Evolutionary conservation across 1,284 basidiomycete genomes (phyloP), one percentile per base, ranked within the genome.

Genomic region (Fomitiporia mediterranea): DNA sequence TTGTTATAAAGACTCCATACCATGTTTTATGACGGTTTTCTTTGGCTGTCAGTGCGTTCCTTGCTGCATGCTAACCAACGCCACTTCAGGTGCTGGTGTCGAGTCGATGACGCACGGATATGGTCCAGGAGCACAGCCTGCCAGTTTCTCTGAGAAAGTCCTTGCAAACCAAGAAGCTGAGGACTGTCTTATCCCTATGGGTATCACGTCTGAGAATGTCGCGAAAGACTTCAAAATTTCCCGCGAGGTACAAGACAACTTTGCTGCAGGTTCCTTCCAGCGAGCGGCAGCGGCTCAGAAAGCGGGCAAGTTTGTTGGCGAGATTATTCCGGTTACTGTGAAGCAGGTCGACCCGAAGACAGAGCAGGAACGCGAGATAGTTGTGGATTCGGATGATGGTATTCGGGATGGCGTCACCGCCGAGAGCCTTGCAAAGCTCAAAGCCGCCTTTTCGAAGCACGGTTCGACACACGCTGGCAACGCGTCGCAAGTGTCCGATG

Each of bases 161-260:
- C 80, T 95, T 63, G 72, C 82, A 60, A 84, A 82, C 72, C 78
- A 86, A 64, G 88, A 94, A 67, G 84, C 97, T 1, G 83, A 86
- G 59, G 94, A 99, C 78, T 98, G 95, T 72, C 78, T 96, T 19
- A 79, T 96, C 61, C 96, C 96, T 55, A 98, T 98, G 94, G 94
- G 95, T 62, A 88, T 94, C 74, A 96, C 94, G 50, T 97, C 93
- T 23, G 96, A 98, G 77, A 98, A 98, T 68, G 95, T 98, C 61
- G 92, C 94, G 19, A 72, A 77, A 43, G 80, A 92, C 61, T 94
- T 79, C 73, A 75, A 78, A 62, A 81, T 98, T 67, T 73, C 86
- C 42, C 88, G 94, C 55, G 75, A 76, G 44, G 73, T 71, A 46
- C 94, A 96, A 72, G 94, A 97, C 74, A 80, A 76, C 50, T 97